Base-by-base conservation (phyloP, 139 green algal species). In the Asterochloris erici region DNA sequence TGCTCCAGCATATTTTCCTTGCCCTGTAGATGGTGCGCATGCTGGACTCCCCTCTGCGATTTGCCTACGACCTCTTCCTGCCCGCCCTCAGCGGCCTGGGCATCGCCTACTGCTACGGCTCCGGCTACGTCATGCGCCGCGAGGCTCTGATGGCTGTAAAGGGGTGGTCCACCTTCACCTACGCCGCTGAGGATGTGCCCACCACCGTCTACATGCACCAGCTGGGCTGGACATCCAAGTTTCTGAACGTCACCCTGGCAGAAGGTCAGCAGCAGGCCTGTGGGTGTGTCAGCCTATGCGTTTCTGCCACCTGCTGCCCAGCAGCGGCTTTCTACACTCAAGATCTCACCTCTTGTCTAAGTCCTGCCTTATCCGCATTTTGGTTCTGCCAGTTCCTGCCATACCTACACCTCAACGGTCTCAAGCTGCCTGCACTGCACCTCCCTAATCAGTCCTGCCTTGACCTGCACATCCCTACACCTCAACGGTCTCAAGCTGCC, bases 31-130 rank as follows among this genome's bases (percentile, higher is more conserved):
- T 78, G 74, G 74, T 78, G 16, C 74, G 74, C 0, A 64, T 78
- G 16, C 29, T 78, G 74, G 74, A 78, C 26, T 29, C 29, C 16
- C 29, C 63, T 0, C 29, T 78, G 29, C 62, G 63, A 19, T 64
- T 78, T 19, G 63, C 74, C 21, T 78, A 78, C n/a, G 74, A 78
- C 26, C 74, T 78, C 11, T 78, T 29, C 29, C 74, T 64, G n/a
- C 74, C 74, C 28, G 62, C 74, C 10, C 29, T 78, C 10, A 64
- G 29, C n/a, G 74, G 74, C n/a, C 74, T 78, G 13, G 29, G 29
- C 28, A 78, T 78, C 19, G n/a, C 74, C 14, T 47, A 78, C 11
- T 78, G 74, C 27, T 78, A 78, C n/a, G 74, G 74, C 28, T 64
- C 74, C 14, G 74, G 66, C 66, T 78, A 78, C n/a, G 29, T 78